Evolutionary conservation across 2,329 filamentous ascomycete species (phyloP).

Genomic region (Fusarium pseudonygamai): DNA sequence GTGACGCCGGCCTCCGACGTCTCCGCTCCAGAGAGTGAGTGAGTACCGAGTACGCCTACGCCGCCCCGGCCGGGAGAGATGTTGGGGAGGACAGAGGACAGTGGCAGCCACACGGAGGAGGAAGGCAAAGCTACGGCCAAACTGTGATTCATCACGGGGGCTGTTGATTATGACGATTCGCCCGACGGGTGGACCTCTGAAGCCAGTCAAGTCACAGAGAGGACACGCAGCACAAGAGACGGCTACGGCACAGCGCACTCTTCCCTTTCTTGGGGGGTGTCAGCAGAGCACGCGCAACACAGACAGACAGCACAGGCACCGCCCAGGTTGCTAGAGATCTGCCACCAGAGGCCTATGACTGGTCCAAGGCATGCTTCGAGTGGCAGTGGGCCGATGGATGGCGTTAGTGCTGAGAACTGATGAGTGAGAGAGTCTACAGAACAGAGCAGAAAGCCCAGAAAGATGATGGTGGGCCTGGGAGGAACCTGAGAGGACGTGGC

Average conservation of each 20-base stretch:
- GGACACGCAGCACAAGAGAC: slow-evolving; percentile 36
- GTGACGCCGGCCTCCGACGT: slow-evolving; percentile 29
- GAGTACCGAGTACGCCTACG: neutral
- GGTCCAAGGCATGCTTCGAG: slow-evolving; percentile 26
- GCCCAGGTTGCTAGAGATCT: slow-evolving; percentile 35
- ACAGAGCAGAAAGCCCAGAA: slow-evolving; percentile 19
- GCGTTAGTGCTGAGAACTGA: slow-evolving; percentile 45
- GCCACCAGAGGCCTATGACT: slow-evolving; percentile 33
- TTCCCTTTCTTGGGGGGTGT: slow-evolving; percentile 29
- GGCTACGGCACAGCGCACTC: slow-evolving; percentile 32
- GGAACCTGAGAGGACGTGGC: slow-evolving; percentile 30
- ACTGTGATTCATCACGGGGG: slow-evolving; percentile 40
- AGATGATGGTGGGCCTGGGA: slow-evolving; percentile 35
- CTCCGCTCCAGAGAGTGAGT: neutral
- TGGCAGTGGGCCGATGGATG: slow-evolving; percentile 44
- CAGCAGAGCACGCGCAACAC: slow-evolving; percentile 34
- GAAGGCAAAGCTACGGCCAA: slow-evolving; percentile 39
- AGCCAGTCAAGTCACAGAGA: slow-evolving; percentile 28
- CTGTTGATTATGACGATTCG: slow-evolving; percentile 40
- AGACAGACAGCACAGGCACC: slow-evolving; percentile 28
- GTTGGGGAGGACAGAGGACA: neutral
- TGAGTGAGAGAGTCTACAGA: slow-evolving; percentile 5
- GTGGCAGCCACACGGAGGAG: slow-evolving; percentile 23
- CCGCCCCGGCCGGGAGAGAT: slow-evolving; percentile 25
- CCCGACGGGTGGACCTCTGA: slow-evolving; percentile 34